These are phyloP conservation scores for Camelina neglecta DNA, from an alignment of 345 rosid genomes.

Conservation along the genomic window DNA sequence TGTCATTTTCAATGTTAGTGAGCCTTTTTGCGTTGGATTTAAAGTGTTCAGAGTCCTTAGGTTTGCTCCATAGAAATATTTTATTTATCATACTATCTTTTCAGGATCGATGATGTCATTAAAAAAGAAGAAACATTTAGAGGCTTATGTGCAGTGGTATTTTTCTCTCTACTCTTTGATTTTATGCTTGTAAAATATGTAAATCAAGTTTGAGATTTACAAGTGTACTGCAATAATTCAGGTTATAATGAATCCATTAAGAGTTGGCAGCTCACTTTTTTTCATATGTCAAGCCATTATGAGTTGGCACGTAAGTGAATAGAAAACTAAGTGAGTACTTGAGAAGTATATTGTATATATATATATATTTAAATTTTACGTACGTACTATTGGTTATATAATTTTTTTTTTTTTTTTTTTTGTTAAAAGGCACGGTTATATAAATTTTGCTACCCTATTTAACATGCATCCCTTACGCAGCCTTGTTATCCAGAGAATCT, in stretches of 20 bases:
- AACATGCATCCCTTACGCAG: constrained; percentile 53
- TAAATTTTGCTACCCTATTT: not conserved
- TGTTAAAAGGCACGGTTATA: no score
- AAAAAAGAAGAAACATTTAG: constrained; percentile 96
- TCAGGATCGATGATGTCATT: constrained; percentile 85
- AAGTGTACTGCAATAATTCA: constrained; percentile 26
- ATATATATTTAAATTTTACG: no score
- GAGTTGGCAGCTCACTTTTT: constrained; percentile 75
- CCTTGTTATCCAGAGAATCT: constrained; percentile 70
- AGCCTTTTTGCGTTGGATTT: constrained; percentile 17
- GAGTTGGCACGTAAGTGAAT: constrained; percentile 83
- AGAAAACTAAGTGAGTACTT: not conserved
- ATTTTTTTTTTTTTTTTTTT: no score
- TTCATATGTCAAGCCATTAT: constrained; percentile 87
- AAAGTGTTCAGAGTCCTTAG: not conserved
- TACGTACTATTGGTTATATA: no score
- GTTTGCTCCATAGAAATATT: not conserved
- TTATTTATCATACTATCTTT: constrained; percentile 18
- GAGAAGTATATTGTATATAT: no score
- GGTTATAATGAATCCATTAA: constrained; percentile 87
- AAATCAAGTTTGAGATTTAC: not conserved
- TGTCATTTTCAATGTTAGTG: constrained; percentile 80
- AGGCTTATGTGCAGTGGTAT: constrained; percentile 92
- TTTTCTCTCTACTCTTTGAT: not conserved
- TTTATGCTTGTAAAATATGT: not conserved